Evolutionary conservation across 148 eudicot genomes (phyloP).

Genomic region (Chenopodium album): DNA sequence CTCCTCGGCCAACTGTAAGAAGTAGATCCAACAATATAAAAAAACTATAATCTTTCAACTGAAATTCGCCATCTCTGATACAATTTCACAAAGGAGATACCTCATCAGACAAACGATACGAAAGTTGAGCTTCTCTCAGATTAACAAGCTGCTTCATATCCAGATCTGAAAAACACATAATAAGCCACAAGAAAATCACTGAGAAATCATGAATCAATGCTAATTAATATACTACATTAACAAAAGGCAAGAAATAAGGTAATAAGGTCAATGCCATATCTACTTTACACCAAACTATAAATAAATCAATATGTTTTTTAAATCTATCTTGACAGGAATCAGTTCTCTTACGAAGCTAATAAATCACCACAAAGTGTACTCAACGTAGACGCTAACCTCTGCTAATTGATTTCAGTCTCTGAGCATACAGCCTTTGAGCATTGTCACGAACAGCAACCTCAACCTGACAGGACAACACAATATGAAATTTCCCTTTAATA

Average conservation of each 20-base stretch:
- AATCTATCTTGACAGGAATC: background rate
- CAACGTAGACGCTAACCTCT: slow-evolving; percentile 48
- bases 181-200: background rate
- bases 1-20: slow-evolving; percentile 75
- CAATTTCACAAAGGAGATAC: slow-evolving; percentile 35
- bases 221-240: background rate
- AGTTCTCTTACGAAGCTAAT: background rate
- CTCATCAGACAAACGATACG: slow-evolving; percentile 83
- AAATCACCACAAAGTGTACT: background rate
- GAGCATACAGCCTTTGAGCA: slow-evolving; percentile 84
- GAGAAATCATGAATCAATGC: background rate
- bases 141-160: slow-evolving; percentile 58
- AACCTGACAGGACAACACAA: slow-evolving; percentile 49
- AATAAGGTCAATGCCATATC: background rate
- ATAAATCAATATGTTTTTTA: background rate
- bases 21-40: slow-evolving; percentile 8
- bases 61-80: background rate
- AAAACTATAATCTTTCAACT: slow-evolving; percentile 3
- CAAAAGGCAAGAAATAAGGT: background rate
- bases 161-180: slow-evolving; percentile 40
- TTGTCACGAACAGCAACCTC: slow-evolving; percentile 96
- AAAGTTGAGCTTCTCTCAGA: slow-evolving; percentile 73
- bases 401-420: slow-evolving; percentile 59
- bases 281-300: background rate
- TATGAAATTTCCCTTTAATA: background rate